These are phyloP conservation scores for Dichotomocladium elegans DNA, from an alignment of 371 early-diverging fungal species.

Conservation along the genomic window DNA sequence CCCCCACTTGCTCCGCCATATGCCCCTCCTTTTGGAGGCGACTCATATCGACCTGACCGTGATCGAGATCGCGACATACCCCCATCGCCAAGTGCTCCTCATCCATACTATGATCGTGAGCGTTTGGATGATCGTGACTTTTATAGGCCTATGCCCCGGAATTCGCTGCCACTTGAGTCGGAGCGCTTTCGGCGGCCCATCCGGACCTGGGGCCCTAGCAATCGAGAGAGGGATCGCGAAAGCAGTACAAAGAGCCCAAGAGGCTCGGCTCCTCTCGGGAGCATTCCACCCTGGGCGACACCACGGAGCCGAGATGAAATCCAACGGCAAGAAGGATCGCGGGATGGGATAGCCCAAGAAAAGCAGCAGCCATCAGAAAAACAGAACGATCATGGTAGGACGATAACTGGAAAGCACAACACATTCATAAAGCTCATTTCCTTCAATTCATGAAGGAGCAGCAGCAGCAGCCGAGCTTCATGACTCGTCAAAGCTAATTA, in stretches of 20 bases:
- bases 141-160: slow-evolving; percentile 18
- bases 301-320: background rate
- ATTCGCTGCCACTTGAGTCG: slow-evolving; percentile 14
- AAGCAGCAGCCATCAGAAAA: too few relatives aligned
- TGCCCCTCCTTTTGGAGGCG: slow-evolving; percentile 36
- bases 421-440: too few relatives aligned
- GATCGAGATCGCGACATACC: slow-evolving; percentile 39
- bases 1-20: slow-evolving; percentile 18
- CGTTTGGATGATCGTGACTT: slow-evolving; percentile 37
- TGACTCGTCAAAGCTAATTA: too few relatives aligned
- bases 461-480: too few relatives aligned
- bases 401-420: too few relatives aligned
- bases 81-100: slow-evolving; percentile 29
- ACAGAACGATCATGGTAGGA: too few relatives aligned
- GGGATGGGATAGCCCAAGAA: too few relatives aligned
- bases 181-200: slow-evolving; percentile 30
- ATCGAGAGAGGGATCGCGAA: slow-evolving; percentile 17
- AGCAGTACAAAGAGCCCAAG: slow-evolving; percentile 21
- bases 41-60: slow-evolving; percentile 45
- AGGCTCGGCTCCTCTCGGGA: slow-evolving; percentile 2
- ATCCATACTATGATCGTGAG: slow-evolving; percentile 42
- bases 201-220: slow-evolving; percentile 10
- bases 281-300: background rate
- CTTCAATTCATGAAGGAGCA: too few relatives aligned
- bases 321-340: background rate